Evolutionary conservation across 768 basidiomycete genomes (phyloP), one percentile per base, ranked within the genome.

Genomic region (Amanita inopinata): DNA sequence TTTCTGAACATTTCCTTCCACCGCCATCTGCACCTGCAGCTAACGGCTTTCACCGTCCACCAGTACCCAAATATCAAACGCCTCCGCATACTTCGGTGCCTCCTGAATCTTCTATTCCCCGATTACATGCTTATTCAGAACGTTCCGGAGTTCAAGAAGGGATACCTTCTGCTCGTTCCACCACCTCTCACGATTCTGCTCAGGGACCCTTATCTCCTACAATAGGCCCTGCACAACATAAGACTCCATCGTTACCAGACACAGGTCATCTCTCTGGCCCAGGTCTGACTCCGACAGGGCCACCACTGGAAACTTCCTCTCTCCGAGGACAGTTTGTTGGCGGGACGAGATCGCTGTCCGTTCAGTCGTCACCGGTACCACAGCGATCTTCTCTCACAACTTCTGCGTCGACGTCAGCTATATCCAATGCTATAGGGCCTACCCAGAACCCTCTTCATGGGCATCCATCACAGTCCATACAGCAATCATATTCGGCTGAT

Each of bases 271-370:
- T 33, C 35, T 30, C 25, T 22, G 18, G 8, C 9, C 69, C 78
- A 3, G 78, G 79, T 8, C 70, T 81, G 2, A 78, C 78, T 5
- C 61, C 65, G 1, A 64, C 68, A 5, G 52, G 31, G 19, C 32
- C 60, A 8, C 56, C 63, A 4, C 50, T 54, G 19, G 64, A 58
- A 19, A 49, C 53, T 20, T 45, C 58, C 2, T 76, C 75, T 9
- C 70, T 79, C 12, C 76, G 78, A 36, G 79, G 79, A 19, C 76
- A 75, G 5, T 73, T 83, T 41, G 70, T 73, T 17, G 84, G 88
- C 53, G 83, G 84, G 24, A 78, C 85, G 5, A 77, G 78, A 59
- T 89, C 87, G 5, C 85, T 86, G 84, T 84, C 85, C 49, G 69
- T 86, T 49, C 73, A 75, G 42, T 58, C 75, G 15, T 56, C 67